A percentile compares a stretch with the other conserved stretches of the same genome.
Conservation (phyloP, 345 rosid genomes). For the Anastatica hierochuntica region DNA sequence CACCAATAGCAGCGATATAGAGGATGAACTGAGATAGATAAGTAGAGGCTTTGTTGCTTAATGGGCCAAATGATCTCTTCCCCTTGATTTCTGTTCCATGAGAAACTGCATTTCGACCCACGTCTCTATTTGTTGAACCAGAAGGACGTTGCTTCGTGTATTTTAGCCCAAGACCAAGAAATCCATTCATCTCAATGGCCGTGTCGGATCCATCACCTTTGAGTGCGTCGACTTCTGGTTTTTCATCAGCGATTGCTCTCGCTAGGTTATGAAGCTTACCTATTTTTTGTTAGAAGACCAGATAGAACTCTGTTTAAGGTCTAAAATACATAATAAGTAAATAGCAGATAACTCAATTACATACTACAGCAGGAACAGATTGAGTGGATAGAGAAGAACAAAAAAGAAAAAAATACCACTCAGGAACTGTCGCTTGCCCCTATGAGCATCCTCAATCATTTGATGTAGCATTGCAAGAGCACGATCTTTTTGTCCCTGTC, state of each 20-base stretch:
- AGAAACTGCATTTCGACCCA: slow-evolving; percentile 36
- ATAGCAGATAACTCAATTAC: not conserved
- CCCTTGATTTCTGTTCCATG: slow-evolving; percentile 63
- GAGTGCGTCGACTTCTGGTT: slow-evolving; percentile 41
- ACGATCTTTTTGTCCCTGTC: slow-evolving; percentile 82
- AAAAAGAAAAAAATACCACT: slow-evolving; percentile 46
- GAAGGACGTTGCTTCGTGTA: slow-evolving; percentile 35
- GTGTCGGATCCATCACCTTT: slow-evolving; percentile 46
- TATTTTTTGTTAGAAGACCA: slow-evolving; percentile 26
- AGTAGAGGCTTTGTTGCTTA: slow-evolving; percentile 72
- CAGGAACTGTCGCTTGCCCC: slow-evolving; percentile 91
- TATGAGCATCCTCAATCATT: slow-evolving; percentile 98
- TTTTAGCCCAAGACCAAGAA: slow-evolving; percentile 89
- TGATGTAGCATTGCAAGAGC: slow-evolving; percentile 83
- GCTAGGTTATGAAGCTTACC: slow-evolving; percentile 97
- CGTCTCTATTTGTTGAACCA: slow-evolving; percentile 39
- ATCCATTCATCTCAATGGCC: slow-evolving; percentile 55
- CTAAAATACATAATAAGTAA: slow-evolving; percentile 8
- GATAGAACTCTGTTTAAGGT: slow-evolving; percentile 16
- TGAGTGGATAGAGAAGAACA: not conserved
- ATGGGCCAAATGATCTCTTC: slow-evolving; percentile 69
- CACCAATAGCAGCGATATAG: slow-evolving; percentile 94
- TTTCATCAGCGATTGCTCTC: slow-evolving; percentile 91
- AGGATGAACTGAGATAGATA: slow-evolving; percentile 89
- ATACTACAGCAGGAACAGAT: slow-evolving; percentile 8